Evolutionary conservation across 768 basidiomycete genomes (phyloP).

Genomic region (Podaxis rugospora): DNA sequence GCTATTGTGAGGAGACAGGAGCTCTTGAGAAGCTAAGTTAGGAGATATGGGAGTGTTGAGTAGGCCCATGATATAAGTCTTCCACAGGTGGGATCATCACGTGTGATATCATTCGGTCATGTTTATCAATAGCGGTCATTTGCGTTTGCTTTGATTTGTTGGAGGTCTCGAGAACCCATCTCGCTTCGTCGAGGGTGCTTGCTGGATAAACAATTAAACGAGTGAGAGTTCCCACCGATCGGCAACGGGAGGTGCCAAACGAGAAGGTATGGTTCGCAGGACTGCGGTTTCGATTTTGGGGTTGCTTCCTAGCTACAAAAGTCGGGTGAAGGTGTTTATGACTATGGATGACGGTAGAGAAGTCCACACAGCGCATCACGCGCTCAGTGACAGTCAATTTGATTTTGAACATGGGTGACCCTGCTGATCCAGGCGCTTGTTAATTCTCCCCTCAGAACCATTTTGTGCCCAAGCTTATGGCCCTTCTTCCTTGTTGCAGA

Average conservation of each 20-base stretch:
- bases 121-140: neutral
- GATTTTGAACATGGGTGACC: neutral
- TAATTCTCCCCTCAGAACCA: neutral
- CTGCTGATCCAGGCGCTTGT: neutral
- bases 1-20: neutral
- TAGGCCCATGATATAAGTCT: conserved; percentile 8
- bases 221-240: too few species aligned
- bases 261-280: neutral
- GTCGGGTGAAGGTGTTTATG: neutral
- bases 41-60: conserved; percentile 5
- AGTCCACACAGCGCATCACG: too few species aligned
- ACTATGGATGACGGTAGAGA: neutral
- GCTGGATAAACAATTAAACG: too few species aligned
- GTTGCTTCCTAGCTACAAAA: neutral
- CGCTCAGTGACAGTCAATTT: too few species aligned
- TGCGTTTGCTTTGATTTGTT: neutral
- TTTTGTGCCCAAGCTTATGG: too few species aligned
- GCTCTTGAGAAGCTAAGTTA: conserved; percentile 4
- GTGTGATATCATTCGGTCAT: neutral
- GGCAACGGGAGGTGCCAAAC: too few species aligned
- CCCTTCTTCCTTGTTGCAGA: too few species aligned
- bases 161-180: neutral
- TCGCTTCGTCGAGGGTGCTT: neutral
- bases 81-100: conserved; percentile 9
- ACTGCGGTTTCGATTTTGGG: neutral